Conservation (phyloP, 2,329 filamentous ascomycete species). For the Ceratocystis diversiconidia region DNA sequence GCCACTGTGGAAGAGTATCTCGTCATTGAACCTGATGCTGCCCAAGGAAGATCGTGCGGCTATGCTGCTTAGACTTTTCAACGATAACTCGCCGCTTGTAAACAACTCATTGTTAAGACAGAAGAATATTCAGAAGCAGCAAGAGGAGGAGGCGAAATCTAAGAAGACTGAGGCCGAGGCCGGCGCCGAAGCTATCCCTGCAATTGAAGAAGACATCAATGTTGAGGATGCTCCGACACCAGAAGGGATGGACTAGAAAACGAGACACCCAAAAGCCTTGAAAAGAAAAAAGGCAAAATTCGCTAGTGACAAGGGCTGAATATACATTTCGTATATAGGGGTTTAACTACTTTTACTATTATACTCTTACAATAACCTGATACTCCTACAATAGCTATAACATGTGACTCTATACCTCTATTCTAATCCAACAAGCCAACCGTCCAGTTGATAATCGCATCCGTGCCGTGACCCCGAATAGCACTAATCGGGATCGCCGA, state of each 20-base stretch:
- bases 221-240: conserved; percentile 29
- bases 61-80: conserved; percentile 81
- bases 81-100: conserved; percentile 72
- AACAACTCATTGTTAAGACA: conserved; percentile 48
- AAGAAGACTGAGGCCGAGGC: conserved; percentile 23
- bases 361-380: conserved; percentile 4
- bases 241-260: conserved; percentile 21
- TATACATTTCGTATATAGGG: conserved; percentile 4
- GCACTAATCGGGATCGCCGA: conserved; percentile 76
- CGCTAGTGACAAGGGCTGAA: neutral
- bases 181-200: conserved; percentile 21
- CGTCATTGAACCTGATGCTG: conserved; percentile 90
- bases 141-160: conserved; percentile 23
- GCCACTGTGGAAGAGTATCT: conserved; percentile 84
- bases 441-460: conserved; percentile 58
- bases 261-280: too few species aligned
- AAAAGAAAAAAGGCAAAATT: neutral
- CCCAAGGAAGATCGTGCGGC: conserved; percentile 92
- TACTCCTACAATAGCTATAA: neutral
- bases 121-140: conserved; percentile 27
- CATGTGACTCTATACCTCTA: neutral
- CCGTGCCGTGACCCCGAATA: conserved; percentile 71
- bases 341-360: conserved; percentile 1
- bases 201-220: conserved; percentile 22
- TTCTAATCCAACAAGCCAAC: conserved; percentile 49